Evolutionary conservation across 2,329 filamentous ascomycete species (phyloP).

Genomic region (Volutella citrinella): DNA sequence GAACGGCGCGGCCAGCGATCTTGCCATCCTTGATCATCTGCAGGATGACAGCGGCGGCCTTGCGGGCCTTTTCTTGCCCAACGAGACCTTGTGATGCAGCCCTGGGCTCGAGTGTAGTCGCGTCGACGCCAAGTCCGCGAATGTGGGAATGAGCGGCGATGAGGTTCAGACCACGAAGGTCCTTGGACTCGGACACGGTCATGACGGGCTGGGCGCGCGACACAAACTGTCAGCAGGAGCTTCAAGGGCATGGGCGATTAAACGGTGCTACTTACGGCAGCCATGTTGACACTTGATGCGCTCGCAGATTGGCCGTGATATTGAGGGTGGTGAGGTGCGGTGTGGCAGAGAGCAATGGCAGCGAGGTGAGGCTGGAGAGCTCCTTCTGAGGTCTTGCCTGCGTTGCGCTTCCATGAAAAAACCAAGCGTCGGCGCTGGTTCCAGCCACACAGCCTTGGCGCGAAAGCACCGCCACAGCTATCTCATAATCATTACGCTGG

Average conservation of each 20-base stretch:
- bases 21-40: conserved; percentile 99
- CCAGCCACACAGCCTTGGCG: too few species aligned
- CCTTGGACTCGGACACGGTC: conserved; percentile 92
- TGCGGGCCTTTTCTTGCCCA: conserved; percentile 93
- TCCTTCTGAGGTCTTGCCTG: too few species aligned
- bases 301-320: conserved; percentile 9
- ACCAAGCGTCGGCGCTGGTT: too few species aligned
- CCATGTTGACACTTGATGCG: conserved; percentile 39
- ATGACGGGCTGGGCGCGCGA: conserved; percentile 58
- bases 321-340: conserved; percentile 12
- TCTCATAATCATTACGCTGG: too few species aligned
- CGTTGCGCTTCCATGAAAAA: conserved; percentile 13
- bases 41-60: conserved; percentile 91
- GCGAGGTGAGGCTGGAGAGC: conserved; percentile 17
- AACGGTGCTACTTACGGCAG: conserved; percentile 52
- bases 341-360: conserved; percentile 7
- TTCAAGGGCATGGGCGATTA: too few species aligned
- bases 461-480: too few species aligned
- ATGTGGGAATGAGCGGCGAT: conserved; percentile 99
- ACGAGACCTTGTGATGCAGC: conserved; percentile 87
- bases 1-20: conserved; percentile 90
- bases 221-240: too few species aligned
- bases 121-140: conserved; percentile 88
- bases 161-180: conserved; percentile 93
- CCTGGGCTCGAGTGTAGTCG: conserved; percentile 85